Percentiles rank a stretch among this genome's conserved stretches.
Evolutionary conservation across 73 alveolate species (phyloP).

Genomic region (Paramecium pentaurelia): DNA sequence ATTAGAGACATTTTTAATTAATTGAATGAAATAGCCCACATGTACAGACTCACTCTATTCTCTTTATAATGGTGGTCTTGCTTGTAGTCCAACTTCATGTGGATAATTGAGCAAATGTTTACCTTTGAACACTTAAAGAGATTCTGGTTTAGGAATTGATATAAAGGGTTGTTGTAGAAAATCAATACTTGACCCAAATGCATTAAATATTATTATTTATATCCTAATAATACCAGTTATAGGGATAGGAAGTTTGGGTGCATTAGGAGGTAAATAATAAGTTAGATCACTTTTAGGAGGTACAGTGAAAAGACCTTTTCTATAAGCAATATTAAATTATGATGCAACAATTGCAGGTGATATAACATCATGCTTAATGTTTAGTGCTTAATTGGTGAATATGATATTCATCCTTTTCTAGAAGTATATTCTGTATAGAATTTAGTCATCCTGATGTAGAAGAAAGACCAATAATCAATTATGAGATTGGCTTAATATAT

Average conservation of each 20-base stretch:
- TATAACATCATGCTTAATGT: background rate
- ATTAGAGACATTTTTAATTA: background rate
- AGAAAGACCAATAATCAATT: conserved; percentile 39
- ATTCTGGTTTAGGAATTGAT: background rate
- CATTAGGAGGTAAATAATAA: conserved; percentile 9
- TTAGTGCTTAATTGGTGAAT: background rate
- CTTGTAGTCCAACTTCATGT: background rate
- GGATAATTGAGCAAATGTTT: background rate
- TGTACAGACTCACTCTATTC: background rate
- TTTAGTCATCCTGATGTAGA: conserved; percentile 26
- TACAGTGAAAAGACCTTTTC: conserved; percentile 19
- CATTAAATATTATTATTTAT: background rate
- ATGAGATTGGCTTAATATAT: background rate
- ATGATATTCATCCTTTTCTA: background rate
- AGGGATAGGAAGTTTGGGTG: conserved; percentile 39
- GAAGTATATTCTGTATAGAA: background rate
- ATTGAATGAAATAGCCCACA: background rate
- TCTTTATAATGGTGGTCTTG: background rate
- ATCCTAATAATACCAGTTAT: background rate
- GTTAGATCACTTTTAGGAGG: background rate
- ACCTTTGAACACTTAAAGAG: background rate
- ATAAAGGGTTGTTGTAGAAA: conserved; percentile 9
- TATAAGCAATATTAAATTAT: background rate
- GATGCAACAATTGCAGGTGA: background rate
- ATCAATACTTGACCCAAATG: background rate